Conservation (phyloP, 495 filamentous ascomycete species). For the Astrocystis sublimbata region DNA sequence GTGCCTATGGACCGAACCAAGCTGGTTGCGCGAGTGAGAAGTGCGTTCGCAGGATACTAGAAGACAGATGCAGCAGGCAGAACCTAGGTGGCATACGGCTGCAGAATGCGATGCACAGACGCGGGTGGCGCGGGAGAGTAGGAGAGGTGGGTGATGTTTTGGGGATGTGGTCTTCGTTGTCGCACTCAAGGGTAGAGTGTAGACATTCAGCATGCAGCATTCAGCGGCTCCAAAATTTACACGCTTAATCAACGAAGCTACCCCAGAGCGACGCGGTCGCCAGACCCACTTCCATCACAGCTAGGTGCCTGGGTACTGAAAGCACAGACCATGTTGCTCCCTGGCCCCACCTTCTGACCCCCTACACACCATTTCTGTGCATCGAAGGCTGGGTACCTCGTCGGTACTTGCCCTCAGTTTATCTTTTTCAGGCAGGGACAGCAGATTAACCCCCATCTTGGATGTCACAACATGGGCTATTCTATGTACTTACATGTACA, state of each 20-base stretch:
- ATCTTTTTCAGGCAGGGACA: too few relatives aligned
- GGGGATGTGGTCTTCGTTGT: background rate
- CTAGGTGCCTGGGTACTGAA: background rate
- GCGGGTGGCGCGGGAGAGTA: background rate
- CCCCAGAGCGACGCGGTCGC: conserved; percentile 13
- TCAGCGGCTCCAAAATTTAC: conserved; percentile 10
- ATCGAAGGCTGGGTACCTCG: too few relatives aligned
- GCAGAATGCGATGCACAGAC: background rate
- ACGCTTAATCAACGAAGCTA: background rate
- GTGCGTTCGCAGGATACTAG: background rate
- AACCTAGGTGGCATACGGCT: background rate
- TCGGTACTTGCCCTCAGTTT: too few relatives aligned
- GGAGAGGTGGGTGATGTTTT: background rate
- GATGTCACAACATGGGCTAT: too few relatives aligned
- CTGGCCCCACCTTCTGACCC: background rate
- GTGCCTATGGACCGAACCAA: conserved; percentile 7
- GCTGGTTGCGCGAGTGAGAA: background rate
- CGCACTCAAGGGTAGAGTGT: background rate
- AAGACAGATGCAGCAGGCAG: background rate
- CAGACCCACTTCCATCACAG: background rate
- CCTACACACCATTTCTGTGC: too few relatives aligned
- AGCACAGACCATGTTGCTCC: background rate
- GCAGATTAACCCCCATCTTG: too few relatives aligned
- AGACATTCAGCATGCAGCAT: too few relatives aligned
- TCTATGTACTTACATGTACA: too few relatives aligned